Percentiles rank a stretch among this genome's conserved stretches.
Conservation (phyloP, 2,329 filamentous ascomycete genomes). For the Aspergillus pseudoterreus region DNA sequence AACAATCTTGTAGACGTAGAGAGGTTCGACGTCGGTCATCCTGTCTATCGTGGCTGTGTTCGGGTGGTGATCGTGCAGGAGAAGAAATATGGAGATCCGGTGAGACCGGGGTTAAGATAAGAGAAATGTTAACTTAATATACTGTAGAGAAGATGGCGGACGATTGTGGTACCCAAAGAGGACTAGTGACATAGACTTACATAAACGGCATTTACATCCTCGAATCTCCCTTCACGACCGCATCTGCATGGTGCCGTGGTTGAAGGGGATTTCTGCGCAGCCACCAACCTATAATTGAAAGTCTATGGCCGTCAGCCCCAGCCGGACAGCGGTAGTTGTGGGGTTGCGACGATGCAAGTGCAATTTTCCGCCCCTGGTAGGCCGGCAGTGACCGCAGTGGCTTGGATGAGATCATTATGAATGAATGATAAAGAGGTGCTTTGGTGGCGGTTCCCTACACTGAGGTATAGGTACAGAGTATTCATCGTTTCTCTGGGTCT, state of each 20-base stretch:
- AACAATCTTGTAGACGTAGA: slow-evolving; percentile 38
- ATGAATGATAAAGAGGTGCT: background rate
- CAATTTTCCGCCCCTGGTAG: background rate
- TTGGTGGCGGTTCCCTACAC: background rate
- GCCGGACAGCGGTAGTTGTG: background rate
- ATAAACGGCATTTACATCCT: background rate
- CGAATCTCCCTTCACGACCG: no score
- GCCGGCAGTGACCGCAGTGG: background rate
- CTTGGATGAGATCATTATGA: background rate
- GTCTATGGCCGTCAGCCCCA: background rate
- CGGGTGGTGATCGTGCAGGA: background rate
- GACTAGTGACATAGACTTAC: background rate
- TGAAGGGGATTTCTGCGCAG: no score
- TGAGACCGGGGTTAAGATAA: background rate
- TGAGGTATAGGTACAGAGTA: no score
- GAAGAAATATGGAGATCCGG: slow-evolving; percentile 1
- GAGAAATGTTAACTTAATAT: background rate
- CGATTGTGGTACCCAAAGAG: background rate
- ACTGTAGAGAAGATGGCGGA: background rate
- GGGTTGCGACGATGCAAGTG: background rate
- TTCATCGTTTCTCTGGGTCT: no score
- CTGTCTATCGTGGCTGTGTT: background rate
- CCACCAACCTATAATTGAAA: background rate
- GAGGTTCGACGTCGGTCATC: slow-evolving; percentile 23
- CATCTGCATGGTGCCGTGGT: no score